Conservation (phyloP, 2,329 filamentous ascomycete genomes). For the Venturia nashicola region DNA sequence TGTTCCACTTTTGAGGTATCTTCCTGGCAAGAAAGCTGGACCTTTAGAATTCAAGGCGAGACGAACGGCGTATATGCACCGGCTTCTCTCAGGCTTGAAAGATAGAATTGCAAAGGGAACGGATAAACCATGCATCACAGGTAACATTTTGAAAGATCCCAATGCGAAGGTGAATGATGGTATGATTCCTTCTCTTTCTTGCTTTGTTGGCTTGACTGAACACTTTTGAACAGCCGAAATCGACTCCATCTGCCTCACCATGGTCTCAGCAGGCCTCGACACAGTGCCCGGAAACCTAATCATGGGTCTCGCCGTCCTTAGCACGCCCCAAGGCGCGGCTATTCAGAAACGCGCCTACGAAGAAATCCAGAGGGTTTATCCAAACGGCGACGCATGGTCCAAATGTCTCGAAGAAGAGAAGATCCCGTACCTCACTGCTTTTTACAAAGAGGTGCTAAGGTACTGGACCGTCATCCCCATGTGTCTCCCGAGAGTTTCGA, state of each 20-base stretch:
- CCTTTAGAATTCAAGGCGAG: conserved; percentile 23
- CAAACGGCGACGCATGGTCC: conserved; percentile 64
- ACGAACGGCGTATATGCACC: conserved; percentile 53
- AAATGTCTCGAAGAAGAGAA: conserved; percentile 62
- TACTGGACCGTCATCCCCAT: conserved; percentile 74
- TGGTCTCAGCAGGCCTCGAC: conserved; percentile 71
- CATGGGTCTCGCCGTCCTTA: conserved; percentile 66
- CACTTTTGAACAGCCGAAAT: conserved; percentile 46
- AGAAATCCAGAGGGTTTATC: conserved; percentile 61
- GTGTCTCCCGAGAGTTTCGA: conserved; percentile 58
- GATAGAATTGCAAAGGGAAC: conserved; percentile 49
- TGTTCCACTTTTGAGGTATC: conserved; percentile 58
- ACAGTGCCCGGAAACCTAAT: conserved; percentile 70
- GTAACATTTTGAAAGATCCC: conserved; percentile 58
- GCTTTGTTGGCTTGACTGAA: conserved; percentile 14
- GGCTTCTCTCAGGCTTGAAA: conserved; percentile 47
- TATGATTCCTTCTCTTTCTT: conserved; percentile 21
- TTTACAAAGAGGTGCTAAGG: conserved; percentile 67
- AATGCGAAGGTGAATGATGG: conserved; percentile 57
- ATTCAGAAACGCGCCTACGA: conserved; percentile 58
- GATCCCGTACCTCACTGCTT: conserved; percentile 61
- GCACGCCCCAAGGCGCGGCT: conserved; percentile 52
- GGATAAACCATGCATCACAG: conserved; percentile 56
- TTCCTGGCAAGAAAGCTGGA: conserved; percentile 43
- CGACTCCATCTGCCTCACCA: conserved; percentile 69